A percentile compares a stretch with the other conserved stretches of the same genome.
Evolutionary conservation across 2,329 filamentous ascomycete genomes (phyloP).

Genomic region (Graphilbum sp.): DNA sequence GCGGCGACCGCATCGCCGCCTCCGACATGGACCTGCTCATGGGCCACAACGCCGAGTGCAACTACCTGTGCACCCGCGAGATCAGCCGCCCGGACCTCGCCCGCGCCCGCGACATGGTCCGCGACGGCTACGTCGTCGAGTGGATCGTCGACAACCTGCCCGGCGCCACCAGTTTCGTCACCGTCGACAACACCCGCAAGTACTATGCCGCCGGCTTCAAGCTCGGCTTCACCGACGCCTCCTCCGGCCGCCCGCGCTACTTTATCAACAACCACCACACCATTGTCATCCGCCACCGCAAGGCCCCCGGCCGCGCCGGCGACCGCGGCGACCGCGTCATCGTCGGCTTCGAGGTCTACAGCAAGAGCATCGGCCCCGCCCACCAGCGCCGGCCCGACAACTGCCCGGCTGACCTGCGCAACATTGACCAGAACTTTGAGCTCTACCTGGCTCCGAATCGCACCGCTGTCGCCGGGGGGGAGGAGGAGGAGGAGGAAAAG

Average conservation of each 20-base stretch:
- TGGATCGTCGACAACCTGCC: slow-evolving; percentile 91
- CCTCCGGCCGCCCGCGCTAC: slow-evolving; percentile 42
- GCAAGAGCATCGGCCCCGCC: slow-evolving; percentile 57
- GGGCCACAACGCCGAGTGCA: slow-evolving; percentile 58
- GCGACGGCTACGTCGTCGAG: slow-evolving; percentile 69
- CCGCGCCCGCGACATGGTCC: slow-evolving; percentile 55
- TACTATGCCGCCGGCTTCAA: slow-evolving; percentile 89
- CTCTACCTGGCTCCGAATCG: slow-evolving; percentile 49
- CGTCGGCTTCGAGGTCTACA: slow-evolving; percentile 79
- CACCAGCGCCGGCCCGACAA: slow-evolving; percentile 44
- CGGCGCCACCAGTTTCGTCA: slow-evolving; percentile 76
- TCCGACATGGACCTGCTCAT: slow-evolving; percentile 73
- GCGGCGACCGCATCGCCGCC: slow-evolving; percentile 69
- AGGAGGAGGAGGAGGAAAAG: slow-evolving; percentile 26
- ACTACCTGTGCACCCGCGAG: slow-evolving; percentile 53
- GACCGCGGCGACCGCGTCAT: slow-evolving; percentile 61
- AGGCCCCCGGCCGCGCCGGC: slow-evolving; percentile 51
- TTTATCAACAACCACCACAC: slow-evolving; percentile 83
- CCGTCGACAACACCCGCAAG: slow-evolving; percentile 66
- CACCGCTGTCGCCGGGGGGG: slow-evolving; percentile 28
- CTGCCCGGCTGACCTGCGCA: slow-evolving; percentile 51
- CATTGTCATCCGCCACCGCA: slow-evolving; percentile 63
- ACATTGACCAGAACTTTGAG: slow-evolving; percentile 48
- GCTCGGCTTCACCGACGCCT: slow-evolving; percentile 58
- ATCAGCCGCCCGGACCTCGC: slow-evolving; percentile 48